These are phyloP conservation scores for Rhypophila decipiens DNA, from an alignment of 495 filamentous ascomycete genomes.

Conservation along the genomic window DNA sequence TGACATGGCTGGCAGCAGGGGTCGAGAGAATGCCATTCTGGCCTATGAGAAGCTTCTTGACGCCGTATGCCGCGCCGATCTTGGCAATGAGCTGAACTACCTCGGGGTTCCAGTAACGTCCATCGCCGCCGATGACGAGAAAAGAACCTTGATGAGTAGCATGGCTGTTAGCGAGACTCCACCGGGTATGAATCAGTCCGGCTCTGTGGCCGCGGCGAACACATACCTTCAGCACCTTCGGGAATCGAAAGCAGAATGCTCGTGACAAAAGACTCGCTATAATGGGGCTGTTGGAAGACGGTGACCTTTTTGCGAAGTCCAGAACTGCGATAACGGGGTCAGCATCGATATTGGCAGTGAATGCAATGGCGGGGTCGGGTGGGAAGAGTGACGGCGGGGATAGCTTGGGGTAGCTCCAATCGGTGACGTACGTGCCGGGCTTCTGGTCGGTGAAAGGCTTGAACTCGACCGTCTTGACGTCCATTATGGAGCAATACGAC, in stretches of 20 bases:
- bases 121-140: constrained; percentile 96
- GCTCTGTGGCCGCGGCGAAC: background rate
- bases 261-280: constrained; percentile 91
- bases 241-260: constrained; percentile 93
- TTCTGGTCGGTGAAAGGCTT: constrained; percentile 90
- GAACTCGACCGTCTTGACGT: constrained; percentile 66
- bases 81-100: constrained; percentile 95
- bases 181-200: background rate
- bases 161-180: background rate
- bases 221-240: constrained; percentile 66
- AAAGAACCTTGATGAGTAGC: constrained; percentile 51
- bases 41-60: constrained; percentile 96
- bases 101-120: constrained; percentile 94
- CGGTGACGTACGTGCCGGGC: constrained; percentile 85
- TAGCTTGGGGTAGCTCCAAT: constrained; percentile 10
- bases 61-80: constrained; percentile 93
- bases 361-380: constrained; percentile 24
- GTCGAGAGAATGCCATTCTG: constrained; percentile 95
- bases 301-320: constrained; percentile 98
- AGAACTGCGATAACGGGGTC: constrained; percentile 62
- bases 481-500: no score
- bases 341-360: constrained; percentile 2
- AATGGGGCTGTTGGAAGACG: constrained; percentile 91
- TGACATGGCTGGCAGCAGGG: constrained; percentile 90
- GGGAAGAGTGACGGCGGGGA: constrained; percentile 22